A percentile compares a stretch with the other conserved stretches of the same genome.
phyloP scores from a whole-genome alignment of 2,329 filamentous ascomycete species.

The Cercospora nicotianae region DNA sequence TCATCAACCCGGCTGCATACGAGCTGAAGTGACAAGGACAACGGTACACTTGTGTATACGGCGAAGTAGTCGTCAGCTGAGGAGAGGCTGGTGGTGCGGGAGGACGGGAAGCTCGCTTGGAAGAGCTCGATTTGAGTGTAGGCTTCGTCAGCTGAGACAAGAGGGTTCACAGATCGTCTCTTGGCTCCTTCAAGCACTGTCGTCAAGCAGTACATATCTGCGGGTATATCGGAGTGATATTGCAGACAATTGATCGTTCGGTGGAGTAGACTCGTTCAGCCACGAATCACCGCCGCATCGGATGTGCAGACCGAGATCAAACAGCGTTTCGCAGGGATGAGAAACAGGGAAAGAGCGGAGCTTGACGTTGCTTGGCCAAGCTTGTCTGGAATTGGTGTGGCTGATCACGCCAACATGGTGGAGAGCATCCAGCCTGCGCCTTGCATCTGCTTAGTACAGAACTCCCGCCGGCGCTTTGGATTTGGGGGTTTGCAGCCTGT shows the following conservation, averaged over 20 bases:
- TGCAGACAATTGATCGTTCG: not conserved
- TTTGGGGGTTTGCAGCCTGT: not conserved
- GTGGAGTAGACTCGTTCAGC: constrained; percentile 3
- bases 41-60: not conserved
- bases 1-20: constrained; percentile 13
- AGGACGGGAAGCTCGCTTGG: constrained; percentile 6
- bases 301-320: not conserved
- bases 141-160: not conserved
- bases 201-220: not conserved
- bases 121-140: not conserved
- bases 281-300: constrained; percentile 6
- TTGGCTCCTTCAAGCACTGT: not conserved
- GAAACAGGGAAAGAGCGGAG: constrained; percentile 9
- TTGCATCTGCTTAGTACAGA: constrained; percentile 2
- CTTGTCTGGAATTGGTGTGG: constrained; percentile 6
- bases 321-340: not conserved
- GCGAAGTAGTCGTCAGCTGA: not conserved
- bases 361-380: constrained; percentile 14
- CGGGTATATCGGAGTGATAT: not conserved
- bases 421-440: not conserved
- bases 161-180: not conserved
- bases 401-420: not conserved
- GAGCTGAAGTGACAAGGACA: not conserved
- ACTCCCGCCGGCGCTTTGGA: not conserved
- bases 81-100: not conserved